A percentile compares a stretch with the other conserved stretches of the same genome.
Conservation (phyloP, 2,329 filamentous ascomycete species). For the Penicillium oxalicum region DNA sequence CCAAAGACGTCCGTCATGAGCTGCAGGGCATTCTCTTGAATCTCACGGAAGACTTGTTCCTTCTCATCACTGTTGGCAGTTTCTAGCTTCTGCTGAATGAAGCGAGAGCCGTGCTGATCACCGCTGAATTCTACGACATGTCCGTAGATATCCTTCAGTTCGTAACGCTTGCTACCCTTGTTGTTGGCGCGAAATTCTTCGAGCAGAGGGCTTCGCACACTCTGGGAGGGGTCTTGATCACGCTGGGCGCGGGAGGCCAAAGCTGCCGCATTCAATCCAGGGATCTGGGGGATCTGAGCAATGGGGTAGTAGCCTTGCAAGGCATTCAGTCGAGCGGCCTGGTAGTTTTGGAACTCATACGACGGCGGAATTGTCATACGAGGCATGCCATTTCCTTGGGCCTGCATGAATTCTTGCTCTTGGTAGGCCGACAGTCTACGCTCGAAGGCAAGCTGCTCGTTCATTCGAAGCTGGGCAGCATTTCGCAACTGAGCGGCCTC, state of each 20-base stretch:
- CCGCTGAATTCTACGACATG: constrained; percentile 92
- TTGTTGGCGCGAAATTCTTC: constrained; percentile 71
- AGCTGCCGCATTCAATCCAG: constrained; percentile 27
- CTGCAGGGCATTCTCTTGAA: constrained; percentile 74
- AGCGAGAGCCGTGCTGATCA: constrained; percentile 90
- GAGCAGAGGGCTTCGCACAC: constrained; percentile 64
- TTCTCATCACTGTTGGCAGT: constrained; percentile 94
- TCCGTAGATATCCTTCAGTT: constrained; percentile 81
- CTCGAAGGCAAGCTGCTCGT: constrained; percentile 44
- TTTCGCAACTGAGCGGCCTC: constrained; percentile 24
- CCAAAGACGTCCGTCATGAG: constrained; percentile 96
- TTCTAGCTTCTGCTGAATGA: constrained; percentile 89
- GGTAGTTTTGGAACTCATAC: constrained; percentile 32
- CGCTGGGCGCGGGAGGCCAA: constrained; percentile 43
- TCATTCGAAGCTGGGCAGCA: constrained; percentile 40
- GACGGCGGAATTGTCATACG: constrained; percentile 27
- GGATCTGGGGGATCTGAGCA: constrained; percentile 24
- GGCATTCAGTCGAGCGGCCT: constrained; percentile 27
- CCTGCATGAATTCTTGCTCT: constrained; percentile 33
- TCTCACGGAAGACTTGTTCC: constrained; percentile 80
- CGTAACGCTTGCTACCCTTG: constrained; percentile 69
- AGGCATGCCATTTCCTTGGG: constrained; percentile 23
- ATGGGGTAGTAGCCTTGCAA: constrained; percentile 36
- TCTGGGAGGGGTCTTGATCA: constrained; percentile 52
- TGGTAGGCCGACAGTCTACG: constrained; percentile 46